phyloP scores from a whole-genome alignment of 2,329 filamentous ascomycete genomes.

The Ciborinia camelliae region DNA sequence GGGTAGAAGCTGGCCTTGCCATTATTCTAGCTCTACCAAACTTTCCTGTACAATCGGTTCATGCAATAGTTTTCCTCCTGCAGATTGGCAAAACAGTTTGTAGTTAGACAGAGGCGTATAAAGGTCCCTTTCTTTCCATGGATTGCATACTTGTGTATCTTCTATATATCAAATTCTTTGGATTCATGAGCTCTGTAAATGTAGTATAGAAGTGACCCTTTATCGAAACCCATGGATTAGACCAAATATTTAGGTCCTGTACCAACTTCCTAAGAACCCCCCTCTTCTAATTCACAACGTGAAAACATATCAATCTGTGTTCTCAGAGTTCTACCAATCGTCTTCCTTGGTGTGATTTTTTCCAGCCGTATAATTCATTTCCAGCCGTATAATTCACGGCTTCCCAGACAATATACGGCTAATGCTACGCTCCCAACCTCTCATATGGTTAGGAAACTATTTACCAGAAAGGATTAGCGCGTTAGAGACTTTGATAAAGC shows the following conservation, averaged over 20 bases:
- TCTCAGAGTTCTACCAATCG: not conserved
- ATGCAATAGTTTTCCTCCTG: not conserved
- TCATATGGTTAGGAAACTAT: not conserved
- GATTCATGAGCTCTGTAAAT: not conserved
- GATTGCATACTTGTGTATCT: not conserved
- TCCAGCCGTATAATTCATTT: too few species aligned
- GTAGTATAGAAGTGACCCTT: not conserved
- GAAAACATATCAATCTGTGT: not conserved
- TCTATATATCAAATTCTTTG: not conserved
- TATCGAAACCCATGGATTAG: not conserved
- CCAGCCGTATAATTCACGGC: conserved; percentile 1
- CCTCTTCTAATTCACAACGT: not conserved
- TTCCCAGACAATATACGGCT: not conserved
- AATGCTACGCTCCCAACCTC: not conserved
- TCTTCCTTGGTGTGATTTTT: not conserved
- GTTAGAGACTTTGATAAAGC: not conserved
- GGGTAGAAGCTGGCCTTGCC: not conserved
- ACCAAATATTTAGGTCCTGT: not conserved
- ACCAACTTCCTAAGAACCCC: too few species aligned
- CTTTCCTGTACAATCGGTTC: not conserved
- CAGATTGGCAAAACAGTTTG: not conserved
- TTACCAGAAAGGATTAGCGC: not conserved
- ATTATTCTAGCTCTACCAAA: not conserved
- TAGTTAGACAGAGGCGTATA: not conserved
- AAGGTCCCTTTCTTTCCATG: not conserved